phyloP scores from a whole-genome alignment of 495 filamentous ascomycete genomes.

The Lasiosphaeriaceae sp. region DNA sequence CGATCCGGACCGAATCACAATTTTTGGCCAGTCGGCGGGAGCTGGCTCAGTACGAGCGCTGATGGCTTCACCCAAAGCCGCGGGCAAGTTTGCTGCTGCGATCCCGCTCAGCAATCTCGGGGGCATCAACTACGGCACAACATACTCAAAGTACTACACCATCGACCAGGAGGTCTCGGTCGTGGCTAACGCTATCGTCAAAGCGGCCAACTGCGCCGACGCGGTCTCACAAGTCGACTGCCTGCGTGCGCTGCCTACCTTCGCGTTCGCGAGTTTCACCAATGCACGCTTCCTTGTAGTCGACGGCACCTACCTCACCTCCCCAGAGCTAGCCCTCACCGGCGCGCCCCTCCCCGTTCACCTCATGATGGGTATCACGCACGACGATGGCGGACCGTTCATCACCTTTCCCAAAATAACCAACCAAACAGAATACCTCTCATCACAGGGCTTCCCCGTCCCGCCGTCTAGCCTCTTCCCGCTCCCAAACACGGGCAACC shows the following conservation, averaged over 20 bases:
- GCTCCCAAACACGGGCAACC: constrained; percentile 28
- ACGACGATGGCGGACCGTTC: constrained; percentile 48
- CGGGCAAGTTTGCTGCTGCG: constrained; percentile 46
- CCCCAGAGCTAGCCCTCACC: constrained; percentile 28
- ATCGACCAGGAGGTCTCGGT: constrained; percentile 38
- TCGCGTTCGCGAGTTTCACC: constrained; percentile 25
- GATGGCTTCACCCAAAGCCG: constrained; percentile 48
- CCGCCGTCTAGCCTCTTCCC: constrained; percentile 36
- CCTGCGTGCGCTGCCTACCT: constrained; percentile 38
- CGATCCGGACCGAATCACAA: constrained; percentile 55
- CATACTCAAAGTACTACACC: constrained; percentile 46
- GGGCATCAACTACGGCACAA: constrained; percentile 41
- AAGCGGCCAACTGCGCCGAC: constrained; percentile 37
- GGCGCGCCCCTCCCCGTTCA: constrained; percentile 27
- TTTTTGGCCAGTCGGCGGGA: constrained; percentile 54
- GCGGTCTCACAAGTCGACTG: constrained; percentile 43
- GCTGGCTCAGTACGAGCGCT: constrained; percentile 50
- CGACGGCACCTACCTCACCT: constrained; percentile 44
- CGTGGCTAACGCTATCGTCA: constrained; percentile 37
- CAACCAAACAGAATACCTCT: constrained; percentile 32
- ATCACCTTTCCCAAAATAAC: constrained; percentile 37
- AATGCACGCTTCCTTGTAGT: constrained; percentile 40
- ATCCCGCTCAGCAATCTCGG: constrained; percentile 49
- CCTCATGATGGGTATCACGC: constrained; percentile 46
- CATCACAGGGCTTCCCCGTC: constrained; percentile 35